phyloP scores from a whole-genome alignment of 2,329 filamentous ascomycete species.

The Aspergillus niger region DNA sequence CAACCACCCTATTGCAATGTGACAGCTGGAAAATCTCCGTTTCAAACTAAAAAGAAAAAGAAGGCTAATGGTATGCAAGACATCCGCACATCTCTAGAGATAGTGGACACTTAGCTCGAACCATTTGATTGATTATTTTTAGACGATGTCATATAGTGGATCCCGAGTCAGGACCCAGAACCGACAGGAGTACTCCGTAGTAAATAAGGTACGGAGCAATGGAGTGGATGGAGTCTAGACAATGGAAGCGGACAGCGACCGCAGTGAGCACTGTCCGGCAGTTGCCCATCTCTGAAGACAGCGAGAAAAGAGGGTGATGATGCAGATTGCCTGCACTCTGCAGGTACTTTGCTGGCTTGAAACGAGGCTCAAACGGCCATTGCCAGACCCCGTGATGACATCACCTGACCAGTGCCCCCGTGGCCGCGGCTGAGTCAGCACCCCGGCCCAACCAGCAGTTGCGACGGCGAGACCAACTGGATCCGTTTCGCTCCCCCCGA shows the following conservation, averaged over 20 bases:
- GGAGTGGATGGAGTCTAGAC: neutral
- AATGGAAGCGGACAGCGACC: neutral
- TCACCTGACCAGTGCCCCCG: slow-evolving; percentile 32
- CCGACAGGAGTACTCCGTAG: neutral
- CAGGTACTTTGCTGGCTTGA: neutral
- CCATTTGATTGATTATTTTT: slow-evolving; percentile 5
- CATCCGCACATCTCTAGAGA: neutral
- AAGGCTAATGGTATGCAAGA: slow-evolving; percentile 5
- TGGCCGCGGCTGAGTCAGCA: slow-evolving; percentile 26
- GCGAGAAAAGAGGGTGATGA: neutral
- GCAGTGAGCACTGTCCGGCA: neutral
- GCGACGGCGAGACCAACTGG: slow-evolving; percentile 16
- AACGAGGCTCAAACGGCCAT: neutral
- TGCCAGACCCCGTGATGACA: slow-evolving; percentile 26
- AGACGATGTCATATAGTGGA: slow-evolving; percentile 15
- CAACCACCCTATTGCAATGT: neutral
- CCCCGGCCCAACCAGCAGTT: slow-evolving; percentile 19
- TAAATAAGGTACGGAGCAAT: neutral
- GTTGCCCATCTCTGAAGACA: neutral
- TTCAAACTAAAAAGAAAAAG: neutral
- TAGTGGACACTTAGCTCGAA: neutral
- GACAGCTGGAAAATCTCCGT: neutral
- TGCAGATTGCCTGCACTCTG: neutral
- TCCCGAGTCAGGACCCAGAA: slow-evolving; percentile 12
- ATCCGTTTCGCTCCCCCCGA: slow-evolving; percentile 4